These are phyloP conservation scores for Fraxinus platypoda DNA, from an alignment of 305 asterid genomes.

Conservation along the genomic window DNA sequence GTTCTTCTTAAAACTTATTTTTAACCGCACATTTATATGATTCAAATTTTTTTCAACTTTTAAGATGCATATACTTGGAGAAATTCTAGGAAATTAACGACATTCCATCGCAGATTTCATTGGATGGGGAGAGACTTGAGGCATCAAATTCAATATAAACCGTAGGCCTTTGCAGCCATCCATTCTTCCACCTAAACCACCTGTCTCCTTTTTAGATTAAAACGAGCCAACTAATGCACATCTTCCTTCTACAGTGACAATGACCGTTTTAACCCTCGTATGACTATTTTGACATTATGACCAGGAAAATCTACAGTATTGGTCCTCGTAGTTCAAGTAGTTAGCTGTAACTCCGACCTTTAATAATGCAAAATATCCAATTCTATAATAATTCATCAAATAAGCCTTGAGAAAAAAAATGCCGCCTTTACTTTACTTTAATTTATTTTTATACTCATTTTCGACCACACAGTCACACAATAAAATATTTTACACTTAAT, in stretches of 20 bases:
- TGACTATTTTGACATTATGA: too few species aligned
- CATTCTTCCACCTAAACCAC: conserved; percentile 20
- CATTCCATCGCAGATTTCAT: neutral
- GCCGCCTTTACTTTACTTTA: too few species aligned
- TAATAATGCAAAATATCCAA: too few species aligned
- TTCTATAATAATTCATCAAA: too few species aligned
- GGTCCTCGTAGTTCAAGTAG: neutral
- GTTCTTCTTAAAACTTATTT: too few species aligned
- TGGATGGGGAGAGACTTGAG: conserved; percentile 4
- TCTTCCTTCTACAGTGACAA: neutral
- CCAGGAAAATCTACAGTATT: neutral
- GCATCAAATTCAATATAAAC: neutral
- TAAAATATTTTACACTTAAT: too few species aligned
- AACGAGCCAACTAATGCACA: neutral
- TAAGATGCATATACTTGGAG: neutral
- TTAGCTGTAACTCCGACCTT: neutral
- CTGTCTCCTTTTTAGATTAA: neutral
- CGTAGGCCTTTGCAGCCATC: neutral
- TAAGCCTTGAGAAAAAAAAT: too few species aligned
- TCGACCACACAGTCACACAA: too few species aligned
- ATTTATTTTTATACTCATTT: too few species aligned
- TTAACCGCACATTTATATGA: too few species aligned
- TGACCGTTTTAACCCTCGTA: conserved; percentile 13
- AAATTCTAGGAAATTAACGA: conserved; percentile 5
- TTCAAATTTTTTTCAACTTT: too few species aligned